phyloP scores from a whole-genome alignment of 1,139 yeast genomes.

The Geotrichum aggregatum region DNA sequence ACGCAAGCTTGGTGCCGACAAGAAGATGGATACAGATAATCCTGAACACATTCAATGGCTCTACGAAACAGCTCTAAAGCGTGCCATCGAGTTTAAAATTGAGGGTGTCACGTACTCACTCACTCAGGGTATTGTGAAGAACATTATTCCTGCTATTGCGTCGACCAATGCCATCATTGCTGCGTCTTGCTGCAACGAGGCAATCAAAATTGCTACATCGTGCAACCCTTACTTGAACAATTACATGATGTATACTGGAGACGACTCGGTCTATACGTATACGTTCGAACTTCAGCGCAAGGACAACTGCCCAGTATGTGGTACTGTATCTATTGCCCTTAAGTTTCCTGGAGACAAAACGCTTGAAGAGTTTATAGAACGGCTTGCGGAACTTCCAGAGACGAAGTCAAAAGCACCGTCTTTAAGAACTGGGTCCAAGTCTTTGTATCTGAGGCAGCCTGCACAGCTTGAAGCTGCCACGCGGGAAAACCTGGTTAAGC shows the following conservation, averaged over 20 bases:
- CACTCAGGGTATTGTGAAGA: conserved; percentile 85
- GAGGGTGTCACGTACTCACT: conserved; percentile 64
- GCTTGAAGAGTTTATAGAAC: conserved; percentile 48
- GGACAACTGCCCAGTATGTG: conserved; percentile 72
- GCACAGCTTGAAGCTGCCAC: conserved; percentile 50
- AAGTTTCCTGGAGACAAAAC: conserved; percentile 44
- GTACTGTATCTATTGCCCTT: conserved; percentile 43
- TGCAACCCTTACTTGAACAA: conserved; percentile 67
- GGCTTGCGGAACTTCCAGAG: conserved; percentile 34
- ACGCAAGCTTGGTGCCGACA: conserved; percentile 42
- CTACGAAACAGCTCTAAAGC: conserved; percentile 48
- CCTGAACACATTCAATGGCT: conserved; percentile 67
- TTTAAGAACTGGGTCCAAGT: conserved; percentile 43
- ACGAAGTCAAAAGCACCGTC: conserved; percentile 51
- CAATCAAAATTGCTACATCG: conserved; percentile 69
- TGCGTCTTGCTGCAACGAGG: conserved; percentile 86
- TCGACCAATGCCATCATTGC: conserved; percentile 92
- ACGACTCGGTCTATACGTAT: conserved; percentile 69
- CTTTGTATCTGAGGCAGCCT: conserved; percentile 53
- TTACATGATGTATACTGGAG: conserved; percentile 84
- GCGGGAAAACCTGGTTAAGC: conserved; percentile 44
- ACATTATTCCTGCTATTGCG: conserved; percentile 90
- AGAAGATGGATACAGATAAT: conserved; percentile 62
- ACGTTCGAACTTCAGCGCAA: conserved; percentile 61
- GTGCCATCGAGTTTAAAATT: conserved; percentile 67